Percentiles rank a stretch among this genome's conserved stretches.
Evolutionary conservation across 129 eudicot species (phyloP).

Genomic region (Centella asiatica): DNA sequence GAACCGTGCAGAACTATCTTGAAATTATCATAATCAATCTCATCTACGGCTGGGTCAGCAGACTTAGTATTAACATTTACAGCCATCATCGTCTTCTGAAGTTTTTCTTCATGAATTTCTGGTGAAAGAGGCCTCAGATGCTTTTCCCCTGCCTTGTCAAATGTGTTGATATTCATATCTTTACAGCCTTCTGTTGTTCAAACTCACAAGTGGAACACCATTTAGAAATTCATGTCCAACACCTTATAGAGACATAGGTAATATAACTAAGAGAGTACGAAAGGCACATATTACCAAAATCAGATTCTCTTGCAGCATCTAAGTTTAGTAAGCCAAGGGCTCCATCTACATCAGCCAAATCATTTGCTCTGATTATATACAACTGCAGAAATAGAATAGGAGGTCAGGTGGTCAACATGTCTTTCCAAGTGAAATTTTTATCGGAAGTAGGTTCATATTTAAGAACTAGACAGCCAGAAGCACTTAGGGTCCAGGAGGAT

Average conservation of each 20-base stretch:
- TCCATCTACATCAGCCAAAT: slow-evolving; percentile 28
- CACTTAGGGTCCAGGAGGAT: too few species aligned
- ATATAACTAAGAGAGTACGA: background rate
- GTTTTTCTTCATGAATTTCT: slow-evolving; percentile 5
- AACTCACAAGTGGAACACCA: too few species aligned
- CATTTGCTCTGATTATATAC: slow-evolving; percentile 33
- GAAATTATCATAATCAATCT: slow-evolving; percentile 15
- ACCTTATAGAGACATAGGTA: background rate
- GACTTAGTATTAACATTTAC: background rate
- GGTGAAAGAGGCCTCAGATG: background rate
- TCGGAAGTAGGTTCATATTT: too few species aligned
- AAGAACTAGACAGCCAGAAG: too few species aligned
- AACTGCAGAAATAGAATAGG: background rate
- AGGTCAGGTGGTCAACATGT: too few species aligned
- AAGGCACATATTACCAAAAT: background rate
- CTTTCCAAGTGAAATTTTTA: too few species aligned
- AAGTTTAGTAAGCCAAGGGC: slow-evolving; percentile 30
- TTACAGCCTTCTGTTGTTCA: background rate
- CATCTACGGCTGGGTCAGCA: slow-evolving; percentile 7
- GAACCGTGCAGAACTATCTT: slow-evolving; percentile 15
- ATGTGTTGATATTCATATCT: slow-evolving; percentile 9
- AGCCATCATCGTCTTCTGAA: background rate
- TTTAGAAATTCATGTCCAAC: background rate
- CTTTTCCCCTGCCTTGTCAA: slow-evolving; percentile 2
- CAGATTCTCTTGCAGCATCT: background rate